A percentile compares a stretch with the other conserved stretches of the same genome.
Evolutionary conservation across 768 basidiomycete species (phyloP).

Genomic region (Strobilomyces dryophilus): DNA sequence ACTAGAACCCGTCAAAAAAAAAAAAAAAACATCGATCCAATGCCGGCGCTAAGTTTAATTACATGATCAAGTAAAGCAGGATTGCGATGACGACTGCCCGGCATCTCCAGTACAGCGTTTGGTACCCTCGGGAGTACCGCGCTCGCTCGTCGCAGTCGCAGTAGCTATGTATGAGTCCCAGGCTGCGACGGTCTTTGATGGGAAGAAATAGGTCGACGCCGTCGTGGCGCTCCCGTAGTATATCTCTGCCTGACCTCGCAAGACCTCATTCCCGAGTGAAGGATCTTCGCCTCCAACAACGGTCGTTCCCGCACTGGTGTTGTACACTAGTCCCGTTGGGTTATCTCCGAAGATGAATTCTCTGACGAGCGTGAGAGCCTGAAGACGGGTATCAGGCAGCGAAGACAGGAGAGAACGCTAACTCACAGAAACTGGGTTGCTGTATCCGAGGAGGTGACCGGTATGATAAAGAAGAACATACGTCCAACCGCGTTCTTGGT

Average conservation of each 20-base stretch:
- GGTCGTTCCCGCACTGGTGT: conserved; percentile 19
- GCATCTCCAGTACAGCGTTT: too few species aligned
- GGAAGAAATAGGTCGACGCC: conserved; percentile 50
- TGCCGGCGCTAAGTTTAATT: too few species aligned
- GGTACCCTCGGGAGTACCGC: too few species aligned
- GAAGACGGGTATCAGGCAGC: background rate
- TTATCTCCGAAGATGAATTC: conserved; percentile 70
- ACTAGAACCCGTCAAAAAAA: too few species aligned
- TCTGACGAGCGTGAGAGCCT: conserved; percentile 59
- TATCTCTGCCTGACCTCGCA: conserved; percentile 53
- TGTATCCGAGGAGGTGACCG: conserved; percentile 35
- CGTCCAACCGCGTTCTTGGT: conserved; percentile 66
- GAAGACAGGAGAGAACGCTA: background rate
- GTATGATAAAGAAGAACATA: conserved; percentile 37
- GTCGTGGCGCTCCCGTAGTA: conserved; percentile 48
- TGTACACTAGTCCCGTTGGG: conserved; percentile 50
- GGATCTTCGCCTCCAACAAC: conserved; percentile 50
- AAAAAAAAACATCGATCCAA: too few species aligned
- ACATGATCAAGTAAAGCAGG: too few species aligned
- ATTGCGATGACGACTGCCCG: too few species aligned
- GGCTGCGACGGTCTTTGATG: conserved; percentile 50
- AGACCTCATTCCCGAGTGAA: conserved; percentile 40
- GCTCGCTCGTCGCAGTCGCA: conserved; percentile 22
- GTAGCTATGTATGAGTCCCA: conserved; percentile 52
- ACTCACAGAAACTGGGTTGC: conserved; percentile 43